phyloP scores from a whole-genome alignment of 495 filamentous ascomycete species.

The Penicillium turbatum region DNA sequence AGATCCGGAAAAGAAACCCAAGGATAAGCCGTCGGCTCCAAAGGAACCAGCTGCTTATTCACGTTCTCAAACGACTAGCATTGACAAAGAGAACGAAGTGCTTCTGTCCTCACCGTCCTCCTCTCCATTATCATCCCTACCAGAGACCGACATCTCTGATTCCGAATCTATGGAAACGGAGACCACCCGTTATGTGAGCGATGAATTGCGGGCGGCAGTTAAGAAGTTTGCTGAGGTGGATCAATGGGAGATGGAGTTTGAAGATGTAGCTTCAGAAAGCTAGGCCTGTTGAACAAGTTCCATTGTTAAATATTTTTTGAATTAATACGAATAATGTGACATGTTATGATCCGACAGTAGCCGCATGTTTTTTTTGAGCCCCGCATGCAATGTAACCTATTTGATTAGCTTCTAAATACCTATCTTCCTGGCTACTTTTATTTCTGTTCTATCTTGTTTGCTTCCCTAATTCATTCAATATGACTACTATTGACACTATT shows the following conservation, averaged over 20 bases:
- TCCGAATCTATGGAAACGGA: slow-evolving; percentile 18
- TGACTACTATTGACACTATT: slow-evolving; percentile 42
- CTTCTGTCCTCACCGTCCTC: slow-evolving; percentile 34
- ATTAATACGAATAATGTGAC: not conserved
- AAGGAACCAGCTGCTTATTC: slow-evolving; percentile 7
- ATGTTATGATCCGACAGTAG: slow-evolving; percentile 1
- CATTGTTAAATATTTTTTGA: not conserved
- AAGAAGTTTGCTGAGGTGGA: slow-evolving; percentile 66
- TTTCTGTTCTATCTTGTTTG: not conserved
- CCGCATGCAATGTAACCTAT: slow-evolving; percentile 17
- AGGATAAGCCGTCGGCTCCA: not conserved
- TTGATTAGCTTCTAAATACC: not conserved
- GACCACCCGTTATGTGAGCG: slow-evolving; percentile 27
- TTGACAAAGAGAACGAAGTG: slow-evolving; percentile 33
- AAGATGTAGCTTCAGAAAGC: slow-evolving; percentile 46
- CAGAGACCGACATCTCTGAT: slow-evolving; percentile 32
- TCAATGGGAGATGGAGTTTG: slow-evolving; percentile 70
- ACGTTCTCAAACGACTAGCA: slow-evolving; percentile 8
- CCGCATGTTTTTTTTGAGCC: slow-evolving; percentile 9
- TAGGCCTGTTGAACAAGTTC: slow-evolving; percentile 3
- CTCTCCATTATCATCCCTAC: slow-evolving; percentile 39
- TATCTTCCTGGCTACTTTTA: not conserved
- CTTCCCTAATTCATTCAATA: slow-evolving; percentile 8
- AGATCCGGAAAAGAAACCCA: slow-evolving; percentile 2
- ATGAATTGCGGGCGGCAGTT: slow-evolving; percentile 35